These are phyloP conservation scores for Chalaropsis thielavioides DNA, from an alignment of 2,329 filamentous ascomycete genomes.

Conservation along the genomic window DNA sequence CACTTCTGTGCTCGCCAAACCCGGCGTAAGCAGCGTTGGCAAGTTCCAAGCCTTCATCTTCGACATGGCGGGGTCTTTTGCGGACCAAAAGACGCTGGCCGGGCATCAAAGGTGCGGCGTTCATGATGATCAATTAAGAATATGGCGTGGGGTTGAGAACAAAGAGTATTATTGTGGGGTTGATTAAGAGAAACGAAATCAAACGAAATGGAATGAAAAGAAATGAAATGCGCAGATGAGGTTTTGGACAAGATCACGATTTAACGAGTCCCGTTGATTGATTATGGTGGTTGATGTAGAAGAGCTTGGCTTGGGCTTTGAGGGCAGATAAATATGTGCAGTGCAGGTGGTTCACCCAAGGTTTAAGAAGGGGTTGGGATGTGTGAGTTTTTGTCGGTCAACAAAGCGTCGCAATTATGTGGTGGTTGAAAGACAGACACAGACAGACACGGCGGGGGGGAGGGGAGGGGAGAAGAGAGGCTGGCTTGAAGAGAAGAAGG, in stretches of 20 bases:
- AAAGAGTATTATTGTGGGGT: not conserved
- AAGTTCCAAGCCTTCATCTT: conserved; percentile 15
- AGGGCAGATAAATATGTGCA: conserved; percentile 5
- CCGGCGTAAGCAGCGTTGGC: not conserved
- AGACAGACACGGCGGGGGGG: not conserved
- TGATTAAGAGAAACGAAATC: not conserved
- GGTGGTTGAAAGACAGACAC: conserved; percentile 4
- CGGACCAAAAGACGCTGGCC: conserved; percentile 13
- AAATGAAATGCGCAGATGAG: not conserved
- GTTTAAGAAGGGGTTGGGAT: conserved; percentile 1
- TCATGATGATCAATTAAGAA: conserved; percentile 7
- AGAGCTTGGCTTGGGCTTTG: not conserved
- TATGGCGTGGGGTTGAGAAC: not conserved
- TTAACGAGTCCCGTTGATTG: conserved; percentile 2
- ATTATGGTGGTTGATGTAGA: not conserved
- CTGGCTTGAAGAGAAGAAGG: conserved; percentile 2
- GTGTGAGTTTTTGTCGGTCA: conserved; percentile 1
- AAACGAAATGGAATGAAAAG: not conserved
- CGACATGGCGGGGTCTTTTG: conserved; percentile 15
- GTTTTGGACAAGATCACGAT: not conserved
- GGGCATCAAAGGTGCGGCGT: conserved; percentile 4
- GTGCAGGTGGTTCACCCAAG: not conserved
- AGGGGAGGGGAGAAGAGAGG: not conserved
- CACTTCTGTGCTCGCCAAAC: conserved; percentile 17
- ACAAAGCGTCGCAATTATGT: conserved; percentile 4